A percentile compares a stretch with the other conserved stretches of the same genome.
Evolutionary conservation across 805 yeast genomes (phyloP).

Genomic region (Lachancea meyersii): DNA sequence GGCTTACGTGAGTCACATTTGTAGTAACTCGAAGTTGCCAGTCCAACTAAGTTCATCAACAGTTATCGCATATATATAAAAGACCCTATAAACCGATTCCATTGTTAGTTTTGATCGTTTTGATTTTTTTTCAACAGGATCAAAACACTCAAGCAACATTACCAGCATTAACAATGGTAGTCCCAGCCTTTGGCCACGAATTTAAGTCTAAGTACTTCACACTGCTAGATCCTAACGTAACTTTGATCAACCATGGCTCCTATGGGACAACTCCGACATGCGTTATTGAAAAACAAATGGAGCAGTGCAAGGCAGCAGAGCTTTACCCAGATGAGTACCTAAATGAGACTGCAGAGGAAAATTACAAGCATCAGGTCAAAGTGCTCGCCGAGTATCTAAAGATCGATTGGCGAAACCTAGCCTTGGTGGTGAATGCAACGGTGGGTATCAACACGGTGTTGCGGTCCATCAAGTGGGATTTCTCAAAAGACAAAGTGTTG

Average conservation of each 20-base stretch:
- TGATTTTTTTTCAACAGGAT: neutral
- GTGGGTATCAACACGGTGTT: constrained; percentile 52
- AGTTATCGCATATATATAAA: too few species aligned
- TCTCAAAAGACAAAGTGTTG: constrained; percentile 45
- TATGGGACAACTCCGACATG: constrained; percentile 51
- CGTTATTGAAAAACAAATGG: constrained; percentile 37
- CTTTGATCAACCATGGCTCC: constrained; percentile 59
- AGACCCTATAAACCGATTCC: too few species aligned
- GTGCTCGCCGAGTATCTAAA: constrained; percentile 40
- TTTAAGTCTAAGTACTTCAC: constrained; percentile 45
- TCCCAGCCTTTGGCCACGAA: constrained; percentile 41
- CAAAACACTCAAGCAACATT: neutral
- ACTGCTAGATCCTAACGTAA: constrained; percentile 35
- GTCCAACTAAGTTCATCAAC: too few species aligned
- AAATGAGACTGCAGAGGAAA: constrained; percentile 24
- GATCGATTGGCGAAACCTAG: constrained; percentile 43
- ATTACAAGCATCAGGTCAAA: constrained; percentile 34
- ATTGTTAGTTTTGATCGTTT: too few species aligned
- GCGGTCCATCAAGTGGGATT: constrained; percentile 43
- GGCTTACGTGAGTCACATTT: too few species aligned
- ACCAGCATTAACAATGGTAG: neutral
- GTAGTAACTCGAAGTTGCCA: too few species aligned
- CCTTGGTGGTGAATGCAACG: constrained; percentile 54
- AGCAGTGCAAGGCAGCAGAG: constrained; percentile 27
- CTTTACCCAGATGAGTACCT: constrained; percentile 45